Evolutionary conservation across 192 early-diverging fungal species (phyloP).

Genomic region (Coemansia sp.): DNA sequence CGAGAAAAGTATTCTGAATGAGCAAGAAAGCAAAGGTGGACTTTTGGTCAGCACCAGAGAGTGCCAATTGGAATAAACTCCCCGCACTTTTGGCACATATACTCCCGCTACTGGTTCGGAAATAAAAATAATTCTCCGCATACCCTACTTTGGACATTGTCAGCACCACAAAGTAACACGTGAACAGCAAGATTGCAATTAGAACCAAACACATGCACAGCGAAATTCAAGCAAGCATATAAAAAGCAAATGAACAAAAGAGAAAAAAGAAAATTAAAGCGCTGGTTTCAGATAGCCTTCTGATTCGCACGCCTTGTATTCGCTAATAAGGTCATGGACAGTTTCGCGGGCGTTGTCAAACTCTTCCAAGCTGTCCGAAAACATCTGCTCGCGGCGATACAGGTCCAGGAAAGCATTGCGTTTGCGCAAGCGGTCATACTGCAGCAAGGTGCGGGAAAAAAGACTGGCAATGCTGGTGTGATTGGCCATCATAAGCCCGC

Average conservation of each 20-base stretch:
- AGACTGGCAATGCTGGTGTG: slow-evolving; percentile 92
- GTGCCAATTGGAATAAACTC: slow-evolving; percentile 6
- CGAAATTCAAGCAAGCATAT: slow-evolving; percentile 1
- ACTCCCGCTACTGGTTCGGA: not conserved
- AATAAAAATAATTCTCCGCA: slow-evolving; percentile 9
- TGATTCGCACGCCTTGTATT: slow-evolving; percentile 93
- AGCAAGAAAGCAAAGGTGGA: not conserved
- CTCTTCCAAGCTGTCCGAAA: slow-evolving; percentile 81
- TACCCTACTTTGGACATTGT: slow-evolving; percentile 12
- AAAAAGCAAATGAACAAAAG: not conserved
- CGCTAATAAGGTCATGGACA: slow-evolving; percentile 87
- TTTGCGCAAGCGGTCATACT: slow-evolving; percentile 91
- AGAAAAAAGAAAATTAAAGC: not conserved
- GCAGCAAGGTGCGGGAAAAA: slow-evolving; percentile 87
- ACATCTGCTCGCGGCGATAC: slow-evolving; percentile 80
- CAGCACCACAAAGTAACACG: slow-evolving; percentile 2
- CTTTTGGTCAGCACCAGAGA: not conserved
- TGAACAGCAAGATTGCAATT: slow-evolving; percentile 2
- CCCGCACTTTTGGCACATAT: not conserved
- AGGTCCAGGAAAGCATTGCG: slow-evolving; percentile 95
- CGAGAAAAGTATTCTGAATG: not conserved
- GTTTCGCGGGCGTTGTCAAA: slow-evolving; percentile 89
- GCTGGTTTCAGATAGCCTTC: slow-evolving; percentile 68
- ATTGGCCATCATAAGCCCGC: slow-evolving; percentile 97
- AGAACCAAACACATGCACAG: not conserved